Evolutionary conservation across 176 grass and related monocot genomes (phyloP).

Genomic region (Rhynchospora pubera): DNA sequence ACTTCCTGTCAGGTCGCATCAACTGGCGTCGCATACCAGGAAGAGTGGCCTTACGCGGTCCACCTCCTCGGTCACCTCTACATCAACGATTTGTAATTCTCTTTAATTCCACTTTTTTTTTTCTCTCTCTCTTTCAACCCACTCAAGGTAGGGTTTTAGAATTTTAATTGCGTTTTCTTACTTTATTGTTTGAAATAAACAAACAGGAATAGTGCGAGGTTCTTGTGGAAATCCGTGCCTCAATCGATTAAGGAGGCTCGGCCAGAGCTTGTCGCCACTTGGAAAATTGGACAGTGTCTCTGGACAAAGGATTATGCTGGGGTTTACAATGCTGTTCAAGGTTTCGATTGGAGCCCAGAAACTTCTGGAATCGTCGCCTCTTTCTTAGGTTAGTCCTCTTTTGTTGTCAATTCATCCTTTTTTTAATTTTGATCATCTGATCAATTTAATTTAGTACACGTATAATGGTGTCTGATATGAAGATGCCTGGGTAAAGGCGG

Average conservation of each 20-base stretch:
- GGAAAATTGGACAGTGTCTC: slow-evolving; percentile 79
- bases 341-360: slow-evolving; percentile 64
- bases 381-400: slow-evolving; percentile 60
- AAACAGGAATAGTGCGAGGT: slow-evolving; percentile 82
- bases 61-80: slow-evolving; percentile 81
- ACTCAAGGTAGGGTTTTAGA: neutral
- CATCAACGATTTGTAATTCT: slow-evolving; percentile 58
- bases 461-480: neutral
- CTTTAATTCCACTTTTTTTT: neutral
- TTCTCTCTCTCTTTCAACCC: neutral
- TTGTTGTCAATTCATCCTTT: neutral
- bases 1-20: slow-evolving; percentile 40
- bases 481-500: neutral
- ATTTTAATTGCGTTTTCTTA: neutral
- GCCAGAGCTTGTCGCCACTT: slow-evolving; percentile 57
- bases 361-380: slow-evolving; percentile 40
- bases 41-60: slow-evolving; percentile 81
- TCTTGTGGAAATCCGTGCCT: slow-evolving; percentile 72
- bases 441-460: neutral
- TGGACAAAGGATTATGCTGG: slow-evolving; percentile 77
- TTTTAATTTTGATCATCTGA: too few relatives aligned
- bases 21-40: slow-evolving; percentile 37
- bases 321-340: slow-evolving; percentile 42
- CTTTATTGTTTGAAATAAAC: neutral
- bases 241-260: slow-evolving; percentile 64